Conservation (phyloP, 208 protist genomes). For the Trypanosoma theileri region DNA sequence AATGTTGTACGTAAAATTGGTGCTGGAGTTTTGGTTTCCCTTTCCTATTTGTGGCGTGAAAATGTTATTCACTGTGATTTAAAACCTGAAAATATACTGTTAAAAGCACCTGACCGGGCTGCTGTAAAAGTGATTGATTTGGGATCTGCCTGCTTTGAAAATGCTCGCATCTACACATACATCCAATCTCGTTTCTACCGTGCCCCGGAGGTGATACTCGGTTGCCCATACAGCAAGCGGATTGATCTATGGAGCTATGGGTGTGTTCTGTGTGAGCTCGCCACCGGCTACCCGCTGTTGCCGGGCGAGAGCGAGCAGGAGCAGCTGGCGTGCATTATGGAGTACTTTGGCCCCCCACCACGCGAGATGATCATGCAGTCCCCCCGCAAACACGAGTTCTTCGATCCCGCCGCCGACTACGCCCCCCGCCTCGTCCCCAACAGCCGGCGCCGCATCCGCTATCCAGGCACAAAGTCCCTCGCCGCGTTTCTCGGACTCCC, state of each 20-base stretch:
- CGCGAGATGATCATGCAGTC: conserved; percentile 37
- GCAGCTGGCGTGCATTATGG: conserved; percentile 84
- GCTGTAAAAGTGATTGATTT: conserved; percentile 97
- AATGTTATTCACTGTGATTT: conserved; percentile 95
- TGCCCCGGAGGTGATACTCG: conserved; percentile 89
- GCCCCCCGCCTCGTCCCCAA: conserved; percentile 47
- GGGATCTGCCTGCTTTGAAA: conserved; percentile 95
- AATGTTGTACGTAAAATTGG: conserved; percentile 61
- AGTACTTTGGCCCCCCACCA: conserved; percentile 84
- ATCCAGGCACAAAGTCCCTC: conserved; percentile 49
- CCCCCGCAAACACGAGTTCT: conserved; percentile 50
- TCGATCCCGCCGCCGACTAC: conserved; percentile 33
- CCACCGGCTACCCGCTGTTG: conserved; percentile 91
- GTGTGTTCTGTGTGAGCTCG: conserved; percentile 93
- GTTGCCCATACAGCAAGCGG: conserved; percentile 61
- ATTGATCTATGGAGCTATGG: conserved; percentile 95
- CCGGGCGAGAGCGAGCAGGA: conserved; percentile 86
- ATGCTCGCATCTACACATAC: conserved; percentile 91
- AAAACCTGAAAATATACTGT: conserved; percentile 97
- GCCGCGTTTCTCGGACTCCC: conserved; percentile 55
- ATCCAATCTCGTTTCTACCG: conserved; percentile 92
- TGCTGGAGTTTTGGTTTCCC: conserved; percentile 62
- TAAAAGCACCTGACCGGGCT: conserved; percentile 59
- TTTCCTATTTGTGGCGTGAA: conserved; percentile 78
- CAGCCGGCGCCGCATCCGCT: conserved; percentile 33